These are phyloP conservation scores for Dioszegia hungarica DNA, from an alignment of 768 basidiomycete genomes.

Conservation along the genomic window DNA sequence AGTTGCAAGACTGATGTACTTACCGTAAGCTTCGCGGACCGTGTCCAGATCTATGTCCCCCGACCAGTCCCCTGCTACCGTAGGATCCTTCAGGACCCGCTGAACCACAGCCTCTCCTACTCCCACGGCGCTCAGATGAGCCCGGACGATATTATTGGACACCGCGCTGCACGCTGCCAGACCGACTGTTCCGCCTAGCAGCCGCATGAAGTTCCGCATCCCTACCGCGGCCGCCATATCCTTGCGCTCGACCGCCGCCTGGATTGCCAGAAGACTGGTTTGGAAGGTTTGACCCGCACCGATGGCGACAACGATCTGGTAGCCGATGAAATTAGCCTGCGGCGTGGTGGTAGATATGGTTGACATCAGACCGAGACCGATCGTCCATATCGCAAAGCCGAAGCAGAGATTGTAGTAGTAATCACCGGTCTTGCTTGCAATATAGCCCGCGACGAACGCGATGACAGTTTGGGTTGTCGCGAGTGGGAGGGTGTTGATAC, in stretches of 20 bases:
- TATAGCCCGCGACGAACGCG: constrained; percentile 55
- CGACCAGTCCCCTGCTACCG: constrained; percentile 4
- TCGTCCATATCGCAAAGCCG: constrained; percentile 66
- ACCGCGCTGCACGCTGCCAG: constrained; percentile 52
- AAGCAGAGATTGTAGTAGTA: constrained; percentile 62
- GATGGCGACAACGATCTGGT: constrained; percentile 58
- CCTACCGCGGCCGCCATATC: constrained; percentile 75
- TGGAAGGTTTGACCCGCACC: constrained; percentile 58
- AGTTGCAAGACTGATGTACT: constrained; percentile 8
- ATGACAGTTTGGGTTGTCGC: constrained; percentile 62
- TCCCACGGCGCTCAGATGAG: not conserved
- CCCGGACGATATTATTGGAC: constrained; percentile 32
- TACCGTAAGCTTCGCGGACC: constrained; percentile 33
- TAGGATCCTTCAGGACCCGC: constrained; percentile 37
- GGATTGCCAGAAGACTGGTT: constrained; percentile 54
- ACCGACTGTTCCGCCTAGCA: constrained; percentile 65
- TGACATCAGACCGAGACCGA: constrained; percentile 67
- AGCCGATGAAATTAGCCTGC: constrained; percentile 57
- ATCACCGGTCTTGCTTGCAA: constrained; percentile 62
- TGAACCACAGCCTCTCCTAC: constrained; percentile 11
- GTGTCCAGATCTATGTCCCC: not conserved
- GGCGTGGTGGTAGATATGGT: constrained; percentile 57
- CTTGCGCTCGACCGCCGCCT: constrained; percentile 63
- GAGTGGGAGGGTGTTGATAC: constrained; percentile 65
- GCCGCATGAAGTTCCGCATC: constrained; percentile 56